A percentile compares a stretch with the other conserved stretches of the same genome.
Conservation (phyloP, 2,329 filamentous ascomycete species). For the Nemania diffusa region DNA sequence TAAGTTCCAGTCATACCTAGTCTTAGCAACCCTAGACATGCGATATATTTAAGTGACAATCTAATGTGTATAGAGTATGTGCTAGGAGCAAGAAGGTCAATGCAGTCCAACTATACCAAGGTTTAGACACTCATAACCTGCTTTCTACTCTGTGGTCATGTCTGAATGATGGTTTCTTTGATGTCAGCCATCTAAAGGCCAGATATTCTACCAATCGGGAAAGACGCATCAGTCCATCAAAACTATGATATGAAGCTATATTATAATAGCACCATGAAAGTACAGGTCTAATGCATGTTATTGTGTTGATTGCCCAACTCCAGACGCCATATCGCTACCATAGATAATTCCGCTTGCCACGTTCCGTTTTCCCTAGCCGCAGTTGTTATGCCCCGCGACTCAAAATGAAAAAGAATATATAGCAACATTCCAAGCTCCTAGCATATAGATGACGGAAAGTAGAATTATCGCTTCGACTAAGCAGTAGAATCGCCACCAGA, state of each 20-base stretch:
- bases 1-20: no score
- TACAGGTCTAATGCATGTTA: not conserved
- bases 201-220: no score
- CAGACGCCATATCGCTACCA: slow-evolving; percentile 23
- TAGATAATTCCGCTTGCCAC: not conserved
- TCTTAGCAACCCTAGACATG: no score
- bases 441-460: not conserved
- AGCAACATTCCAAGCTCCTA: slow-evolving; percentile 30
- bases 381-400: not conserved
- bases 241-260: not conserved
- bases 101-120: not conserved
- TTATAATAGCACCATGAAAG: slow-evolving; percentile 3
- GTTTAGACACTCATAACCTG: no score
- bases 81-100: not conserved
- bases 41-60: no score
- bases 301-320: not conserved
- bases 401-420: slow-evolving; percentile 1
- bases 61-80: no score
- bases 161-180: not conserved
- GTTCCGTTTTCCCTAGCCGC: not conserved
- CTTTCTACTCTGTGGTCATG: not conserved
- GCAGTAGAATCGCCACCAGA: slow-evolving; percentile 43
- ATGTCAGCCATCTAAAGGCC: no score
- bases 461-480: slow-evolving; percentile 21
- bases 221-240: not conserved